Conservation (phyloP, 257 asterid species). For the Plantago elongata region DNA sequence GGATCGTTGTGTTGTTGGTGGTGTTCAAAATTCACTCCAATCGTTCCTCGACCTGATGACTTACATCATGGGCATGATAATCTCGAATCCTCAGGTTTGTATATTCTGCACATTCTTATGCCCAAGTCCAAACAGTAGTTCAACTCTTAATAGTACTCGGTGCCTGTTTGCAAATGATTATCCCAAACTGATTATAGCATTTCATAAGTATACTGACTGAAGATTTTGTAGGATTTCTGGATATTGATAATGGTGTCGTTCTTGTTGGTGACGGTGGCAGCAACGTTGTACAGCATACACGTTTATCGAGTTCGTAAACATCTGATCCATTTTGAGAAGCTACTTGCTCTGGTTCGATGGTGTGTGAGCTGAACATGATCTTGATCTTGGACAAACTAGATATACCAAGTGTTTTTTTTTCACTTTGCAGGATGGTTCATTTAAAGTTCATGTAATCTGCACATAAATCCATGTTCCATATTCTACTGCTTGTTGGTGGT, state of each 20-base stretch:
- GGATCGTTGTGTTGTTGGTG: constrained; percentile 81
- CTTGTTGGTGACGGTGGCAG: constrained; percentile 52
- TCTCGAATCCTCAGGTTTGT: constrained; percentile 53
- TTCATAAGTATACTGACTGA: too few relatives aligned
- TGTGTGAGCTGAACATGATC: neutral
- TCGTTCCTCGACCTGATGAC: constrained; percentile 77
- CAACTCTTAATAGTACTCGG: too few relatives aligned
- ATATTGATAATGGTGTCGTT: constrained; percentile 56
- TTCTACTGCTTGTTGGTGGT: too few relatives aligned
- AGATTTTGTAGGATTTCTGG: constrained; percentile 64
- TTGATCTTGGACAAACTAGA: neutral
- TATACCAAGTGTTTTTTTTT: neutral
- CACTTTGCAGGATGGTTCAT: too few relatives aligned
- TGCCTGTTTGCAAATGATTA: too few relatives aligned
- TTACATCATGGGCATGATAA: constrained; percentile 63
- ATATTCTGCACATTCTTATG: neutral
- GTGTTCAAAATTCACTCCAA: constrained; percentile 89
- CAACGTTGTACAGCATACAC: constrained; percentile 49
- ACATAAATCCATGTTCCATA: too few relatives aligned
- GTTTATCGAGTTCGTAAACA: constrained; percentile 57
- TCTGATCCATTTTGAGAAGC: constrained; percentile 59
- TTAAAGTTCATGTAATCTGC: too few relatives aligned
- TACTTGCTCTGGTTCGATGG: constrained; percentile 16
- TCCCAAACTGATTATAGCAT: too few relatives aligned
- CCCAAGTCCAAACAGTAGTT: too few relatives aligned